A percentile compares a stretch with the other conserved stretches of the same genome.
phyloP scores from a whole-genome alignment of 768 basidiomycete species.

The Amanita inopinata region DNA sequence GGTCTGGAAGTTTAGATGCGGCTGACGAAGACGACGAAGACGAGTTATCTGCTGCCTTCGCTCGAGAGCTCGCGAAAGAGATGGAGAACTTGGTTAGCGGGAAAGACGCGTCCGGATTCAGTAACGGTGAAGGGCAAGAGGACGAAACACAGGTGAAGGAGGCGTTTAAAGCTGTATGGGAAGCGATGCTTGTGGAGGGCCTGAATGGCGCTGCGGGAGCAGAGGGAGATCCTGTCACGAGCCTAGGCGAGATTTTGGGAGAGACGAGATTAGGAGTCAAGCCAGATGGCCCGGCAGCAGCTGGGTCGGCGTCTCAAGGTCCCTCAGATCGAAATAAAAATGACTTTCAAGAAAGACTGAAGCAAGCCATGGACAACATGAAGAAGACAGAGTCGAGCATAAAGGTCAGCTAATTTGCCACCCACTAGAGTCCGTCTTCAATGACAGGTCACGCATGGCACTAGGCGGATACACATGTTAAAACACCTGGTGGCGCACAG shows the following conservation, averaged over 20 bases:
- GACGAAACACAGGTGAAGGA: slow-evolving; percentile 20
- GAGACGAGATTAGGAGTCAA: slow-evolving; percentile 5
- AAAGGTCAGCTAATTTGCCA: slow-evolving; percentile 24
- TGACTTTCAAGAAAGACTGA: slow-evolving; percentile 62
- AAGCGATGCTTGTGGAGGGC: slow-evolving; percentile 57
- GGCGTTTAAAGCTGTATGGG: slow-evolving; percentile 54
- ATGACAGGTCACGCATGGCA: neutral
- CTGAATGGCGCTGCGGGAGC: slow-evolving; percentile 35
- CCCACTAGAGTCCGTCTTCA: neutral
- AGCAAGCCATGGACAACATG: slow-evolving; percentile 65
- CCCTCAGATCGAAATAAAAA: slow-evolving; percentile 13
- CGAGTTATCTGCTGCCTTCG: slow-evolving; percentile 32
- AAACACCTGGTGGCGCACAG: slow-evolving; percentile 13
- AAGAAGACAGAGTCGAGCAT: slow-evolving; percentile 54
- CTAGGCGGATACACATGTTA: slow-evolving; percentile 15
- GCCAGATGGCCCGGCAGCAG: slow-evolving; percentile 9
- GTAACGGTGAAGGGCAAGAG: slow-evolving; percentile 16
- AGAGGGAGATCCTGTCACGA: slow-evolving; percentile 11
- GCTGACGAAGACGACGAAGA: slow-evolving; percentile 28
- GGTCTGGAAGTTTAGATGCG: slow-evolving; percentile 10
- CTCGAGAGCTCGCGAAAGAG: slow-evolving; percentile 34
- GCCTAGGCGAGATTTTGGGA: slow-evolving; percentile 13
- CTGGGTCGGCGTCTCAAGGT: slow-evolving; percentile 7
- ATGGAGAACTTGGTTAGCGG: slow-evolving; percentile 37
- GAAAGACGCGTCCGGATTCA: slow-evolving; percentile 14